Base-by-base conservation (phyloP, 371 early-diverging fungal species). In the Coemansia sp. region DNA sequence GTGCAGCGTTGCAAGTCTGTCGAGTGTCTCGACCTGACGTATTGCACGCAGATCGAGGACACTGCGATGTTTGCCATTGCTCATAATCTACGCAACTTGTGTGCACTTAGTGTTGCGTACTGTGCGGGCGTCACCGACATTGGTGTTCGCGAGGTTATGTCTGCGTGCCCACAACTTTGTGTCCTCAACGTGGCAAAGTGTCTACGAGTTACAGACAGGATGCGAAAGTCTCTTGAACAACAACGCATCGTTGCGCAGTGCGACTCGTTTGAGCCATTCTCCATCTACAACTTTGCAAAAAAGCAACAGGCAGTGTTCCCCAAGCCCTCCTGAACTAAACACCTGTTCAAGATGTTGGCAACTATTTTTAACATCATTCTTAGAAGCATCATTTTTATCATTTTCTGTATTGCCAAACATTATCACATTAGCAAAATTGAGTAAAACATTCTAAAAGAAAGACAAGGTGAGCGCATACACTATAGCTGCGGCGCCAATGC, bases 11-110 rank as follows among this genome's bases (percentile, higher is more conserved):
- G 79, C 56, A 52, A 28, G 30, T 26, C 25, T 14, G 65, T 79
- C 1, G 63, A 68, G 58, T 67, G 61, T 3, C 56, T 79, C 59
- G 79, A 79, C 33, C 69, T 79, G 25, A 79, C 78, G 12, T 73
- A 79, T 54, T 79, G 79, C 25, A 77, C 69, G 47, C 77, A 78
- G 59, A 59, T 79, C 20, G 78, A 79, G 33, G 77, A 79, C 39
- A 67, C 71, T 5, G 62, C 79, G 28, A 48, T 79, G 68, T 56
- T 71, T 58, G 67, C 75, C 5, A 71, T 79, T 20, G 79, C 79
- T 2, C 63, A 71, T 26, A 62, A 56, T 18, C 52, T 75, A 12
- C 58, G 50, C 16, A 47, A 54, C 12, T 64, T 79, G 16, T 59
- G 16, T 1, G 77, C 74, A 8, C 60, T 79, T 21, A 67, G 72